These are phyloP conservation scores for Ustanciosporium gigantosporum DNA, from an alignment of 1,284 basidiomycete genomes.

Conservation along the genomic window DNA sequence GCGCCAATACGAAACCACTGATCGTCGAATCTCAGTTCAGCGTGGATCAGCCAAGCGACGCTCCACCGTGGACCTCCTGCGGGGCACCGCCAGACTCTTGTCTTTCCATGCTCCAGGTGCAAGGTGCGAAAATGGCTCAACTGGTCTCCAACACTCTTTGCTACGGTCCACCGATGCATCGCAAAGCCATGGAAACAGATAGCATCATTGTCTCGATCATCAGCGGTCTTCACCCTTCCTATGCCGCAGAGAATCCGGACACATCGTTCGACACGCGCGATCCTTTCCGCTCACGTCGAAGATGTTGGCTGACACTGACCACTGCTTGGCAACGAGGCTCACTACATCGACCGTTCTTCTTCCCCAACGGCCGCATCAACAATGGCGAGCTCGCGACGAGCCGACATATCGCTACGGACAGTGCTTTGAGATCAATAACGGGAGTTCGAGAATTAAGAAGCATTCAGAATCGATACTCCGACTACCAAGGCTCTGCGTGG, in stretches of 20 bases:
- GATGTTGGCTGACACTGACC: slow-evolving; percentile 30
- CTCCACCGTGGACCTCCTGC: slow-evolving; percentile 16
- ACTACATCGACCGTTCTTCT: slow-evolving; percentile 34
- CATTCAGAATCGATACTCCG: slow-evolving; percentile 28
- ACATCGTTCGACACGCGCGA: slow-evolving; percentile 19
- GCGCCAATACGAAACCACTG: slow-evolving; percentile 29
- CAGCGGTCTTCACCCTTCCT: slow-evolving; percentile 12
- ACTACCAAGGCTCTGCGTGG: slow-evolving; percentile 29
- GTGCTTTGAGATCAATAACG: slow-evolving; percentile 19
- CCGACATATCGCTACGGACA: slow-evolving; percentile 32
- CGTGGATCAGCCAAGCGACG: slow-evolving; percentile 33
- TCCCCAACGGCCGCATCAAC: slow-evolving; percentile 38
- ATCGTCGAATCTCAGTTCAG: slow-evolving; percentile 42
- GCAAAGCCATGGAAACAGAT: slow-evolving; percentile 39
- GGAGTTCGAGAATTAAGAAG: slow-evolving; percentile 17
- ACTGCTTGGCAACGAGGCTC: slow-evolving; percentile 29
- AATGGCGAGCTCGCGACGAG: slow-evolving; percentile 31
- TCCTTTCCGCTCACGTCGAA: slow-evolving; percentile 26
- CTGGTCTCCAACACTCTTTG: slow-evolving; percentile 31
- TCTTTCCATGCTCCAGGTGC: slow-evolving; percentile 19
- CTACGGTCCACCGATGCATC: slow-evolving; percentile 27
- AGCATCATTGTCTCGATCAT: slow-evolving; percentile 11
- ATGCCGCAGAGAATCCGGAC: slow-evolving; percentile 19
- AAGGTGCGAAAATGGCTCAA: slow-evolving; percentile 27
- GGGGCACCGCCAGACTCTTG: slow-evolving; percentile 27